Evolutionary conservation across 2,329 filamentous ascomycete species (phyloP), one percentile per base, ranked within the genome.

Genomic region (Scopulariopsis brevicaulis): DNA sequence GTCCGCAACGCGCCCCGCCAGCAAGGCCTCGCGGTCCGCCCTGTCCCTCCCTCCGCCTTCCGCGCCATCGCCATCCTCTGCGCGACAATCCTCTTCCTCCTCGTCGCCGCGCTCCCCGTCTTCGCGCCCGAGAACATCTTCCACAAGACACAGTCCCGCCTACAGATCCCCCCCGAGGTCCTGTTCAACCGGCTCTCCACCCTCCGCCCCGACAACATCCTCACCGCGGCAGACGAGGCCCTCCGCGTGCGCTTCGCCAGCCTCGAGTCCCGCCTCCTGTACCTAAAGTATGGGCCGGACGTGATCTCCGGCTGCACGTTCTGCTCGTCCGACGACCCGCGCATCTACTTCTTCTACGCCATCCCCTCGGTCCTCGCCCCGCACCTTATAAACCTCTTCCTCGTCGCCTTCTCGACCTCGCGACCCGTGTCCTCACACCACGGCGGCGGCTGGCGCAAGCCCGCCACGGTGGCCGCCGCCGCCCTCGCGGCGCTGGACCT

Each of bases 101-200:
- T 84, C 60, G 65, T 85, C 59, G 79, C 83, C 59, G 85, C 87
- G 18, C 73, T 93, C 0, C 85, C 90, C 0, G 62, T 73, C 59
- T 85, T 90, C 66, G 76, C 82, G 6, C 87, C 89, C 4, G 84
- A 90, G 68, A 96, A 96, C 73, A 76, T 97, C 70, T 96, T 97
- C 77, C 67, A 71, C 34, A 71, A 77, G 20, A 96, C 93, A 1
- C 78, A 84, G 59, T 94, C 90, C 55, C 89, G 92, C 37, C 83
- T 97, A 20, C 88, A 91, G 65, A 93, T 89, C 50, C 85, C 90
- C n/a, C 86, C 83, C 50, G 89, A 93, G 67, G 85, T 95, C 37
- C 79, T 97, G 60, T 94, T 96, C 71, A 83, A 81, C 60, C 88
- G 93, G 18, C 79, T 97, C 11, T 71, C 78, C 4, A 70, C 77